These are phyloP conservation scores for Aspergillus felis DNA, from an alignment of 2,329 filamentous ascomycete species.

Conservation along the genomic window DNA sequence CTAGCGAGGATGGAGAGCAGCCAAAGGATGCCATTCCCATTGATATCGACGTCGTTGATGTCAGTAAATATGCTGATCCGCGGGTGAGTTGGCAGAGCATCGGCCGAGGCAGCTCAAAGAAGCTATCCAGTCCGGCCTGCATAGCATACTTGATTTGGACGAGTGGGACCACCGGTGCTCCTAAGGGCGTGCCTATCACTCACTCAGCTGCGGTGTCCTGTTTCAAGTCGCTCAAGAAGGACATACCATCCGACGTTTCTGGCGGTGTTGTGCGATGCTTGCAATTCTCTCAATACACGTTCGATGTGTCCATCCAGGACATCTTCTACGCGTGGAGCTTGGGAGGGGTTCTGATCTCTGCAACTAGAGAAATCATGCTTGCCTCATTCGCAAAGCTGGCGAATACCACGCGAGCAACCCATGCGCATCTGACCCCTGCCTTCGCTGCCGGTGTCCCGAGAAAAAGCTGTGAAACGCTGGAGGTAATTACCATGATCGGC, in stretches of 20 bases:
- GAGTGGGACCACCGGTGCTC: conserved; percentile 34
- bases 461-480: conserved; percentile 24
- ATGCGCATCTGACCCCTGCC: conserved; percentile 30
- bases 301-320: conserved; percentile 39
- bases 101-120: not conserved
- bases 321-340: conserved; percentile 29
- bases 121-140: conserved; percentile 9
- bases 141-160: conserved; percentile 41
- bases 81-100: not conserved
- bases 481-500: conserved; percentile 34
- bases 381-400: conserved; percentile 24
- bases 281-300: conserved; percentile 38
- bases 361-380: conserved; percentile 26
- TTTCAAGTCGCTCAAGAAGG: conserved; percentile 32
- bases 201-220: conserved; percentile 34
- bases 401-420: conserved; percentile 24
- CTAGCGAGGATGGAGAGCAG: conserved; percentile 17
- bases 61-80: conserved; percentile 17
- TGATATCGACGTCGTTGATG: conserved; percentile 26
- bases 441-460: conserved; percentile 28
- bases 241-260: conserved; percentile 27
- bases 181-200: conserved; percentile 38
- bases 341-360: conserved; percentile 25
- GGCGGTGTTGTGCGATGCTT: conserved; percentile 29
- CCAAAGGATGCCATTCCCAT: conserved; percentile 23